Base-by-base conservation (phyloP, 345 rosid species). In the Gossypium arboreum region DNA sequence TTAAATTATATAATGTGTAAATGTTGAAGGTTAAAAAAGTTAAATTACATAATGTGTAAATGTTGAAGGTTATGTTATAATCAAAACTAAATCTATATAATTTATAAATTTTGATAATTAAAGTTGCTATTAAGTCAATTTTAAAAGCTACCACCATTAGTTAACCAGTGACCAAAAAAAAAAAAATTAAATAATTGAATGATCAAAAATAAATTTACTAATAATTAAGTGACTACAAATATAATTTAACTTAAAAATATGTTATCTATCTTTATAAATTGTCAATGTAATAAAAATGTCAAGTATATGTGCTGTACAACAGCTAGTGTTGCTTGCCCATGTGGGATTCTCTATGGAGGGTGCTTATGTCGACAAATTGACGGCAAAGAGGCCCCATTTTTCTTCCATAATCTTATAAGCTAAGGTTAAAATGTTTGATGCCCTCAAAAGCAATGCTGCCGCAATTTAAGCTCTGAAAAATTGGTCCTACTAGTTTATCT, bases 391-490 rank as follows among this genome's bases (percentile, higher is more conserved):
- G 73, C 8, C 79, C 72, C 68, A 56, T 48, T 41, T 41, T 71
- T 56, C 6, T 39, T n/a, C 22, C 68, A 51, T 17, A 43, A 73
- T 34, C 27, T 15, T 18, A 25, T 1, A 29, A 45, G 16, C 15
- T 39, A 9, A 24, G 44, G 3, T 20, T 20, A 44, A 44, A 22
- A 18, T 16, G 63, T 4, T 15, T 45, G 50, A 12, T 73, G 59
- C 74, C 82, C 82, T 15, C 74, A 60, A 71, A 68, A 24, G 24
- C 43, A 51, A 69, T 64, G 79, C 64, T 80, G 71, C 74, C 79
- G 83, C 81, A 74, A 77, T 74, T 81, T 81, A 65, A 50, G 81
- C 76, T 74, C 4, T 9, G 51, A 68, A 74, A 57, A 60, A 51
- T 20, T 34, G 62, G 78, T 76, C 68, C 41, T 29, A 29, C 39